phyloP scores from a whole-genome alignment of 331 rosid genomes.

The Quercus tomentella region DNA sequence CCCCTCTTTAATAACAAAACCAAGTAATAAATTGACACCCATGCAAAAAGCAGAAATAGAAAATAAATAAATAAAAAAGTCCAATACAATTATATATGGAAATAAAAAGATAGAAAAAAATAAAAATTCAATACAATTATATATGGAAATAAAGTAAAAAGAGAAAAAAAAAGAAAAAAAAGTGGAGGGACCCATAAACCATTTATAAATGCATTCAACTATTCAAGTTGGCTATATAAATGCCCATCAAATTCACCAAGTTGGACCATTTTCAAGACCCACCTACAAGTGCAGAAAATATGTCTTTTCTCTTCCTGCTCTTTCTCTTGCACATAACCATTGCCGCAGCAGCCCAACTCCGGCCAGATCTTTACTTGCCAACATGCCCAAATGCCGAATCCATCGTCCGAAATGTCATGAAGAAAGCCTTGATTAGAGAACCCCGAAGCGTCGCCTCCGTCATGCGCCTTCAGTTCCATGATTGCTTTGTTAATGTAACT shows the following conservation, averaged over 20 bases:
- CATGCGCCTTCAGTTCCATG: constrained; percentile 88
- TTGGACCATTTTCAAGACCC: constrained; percentile 32
- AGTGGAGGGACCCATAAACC: neutral
- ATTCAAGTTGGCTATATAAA: neutral
- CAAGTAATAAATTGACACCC: constrained; percentile 9
- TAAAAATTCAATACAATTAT: too few species aligned
- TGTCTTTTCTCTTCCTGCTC: constrained; percentile 26
- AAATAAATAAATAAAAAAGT: too few species aligned
- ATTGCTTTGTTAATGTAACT: constrained; percentile 76
- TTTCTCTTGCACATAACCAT: constrained; percentile 26
- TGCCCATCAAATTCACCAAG: constrained; percentile 4
- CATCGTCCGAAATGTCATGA: constrained; percentile 59
- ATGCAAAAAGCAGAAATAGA: neutral
- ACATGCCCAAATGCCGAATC: constrained; percentile 61
- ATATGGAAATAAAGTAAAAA: too few species aligned
- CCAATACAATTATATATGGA: too few species aligned
- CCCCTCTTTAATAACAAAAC: constrained; percentile 2
- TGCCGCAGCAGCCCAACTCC: constrained; percentile 38
- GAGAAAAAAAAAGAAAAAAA: neutral
- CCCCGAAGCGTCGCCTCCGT: constrained; percentile 86
- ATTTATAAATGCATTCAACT: too few species aligned
- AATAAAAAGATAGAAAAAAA: neutral
- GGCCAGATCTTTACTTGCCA: constrained; percentile 36
- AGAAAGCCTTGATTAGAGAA: constrained; percentile 48
- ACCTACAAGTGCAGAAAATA: neutral